These are phyloP conservation scores for Lophium mytilinum DNA, from an alignment of 495 filamentous ascomycete genomes.

Conservation along the genomic window DNA sequence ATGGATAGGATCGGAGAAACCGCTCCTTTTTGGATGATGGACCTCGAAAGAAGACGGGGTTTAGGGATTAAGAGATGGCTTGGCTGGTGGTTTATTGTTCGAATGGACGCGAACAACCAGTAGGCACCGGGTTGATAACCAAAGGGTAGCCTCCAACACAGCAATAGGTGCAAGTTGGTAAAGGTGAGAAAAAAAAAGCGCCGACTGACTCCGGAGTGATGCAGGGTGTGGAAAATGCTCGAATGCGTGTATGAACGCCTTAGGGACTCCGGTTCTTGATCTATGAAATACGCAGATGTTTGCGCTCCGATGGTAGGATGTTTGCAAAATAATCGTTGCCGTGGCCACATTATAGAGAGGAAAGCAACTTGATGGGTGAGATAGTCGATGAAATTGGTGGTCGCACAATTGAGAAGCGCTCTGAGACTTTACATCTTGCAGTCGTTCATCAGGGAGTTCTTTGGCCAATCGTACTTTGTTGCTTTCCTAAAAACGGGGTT, in stretches of 20 bases:
- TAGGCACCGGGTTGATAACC: too few species aligned
- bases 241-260: constrained; percentile 9
- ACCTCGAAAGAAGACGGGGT: too few species aligned
- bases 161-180: too few species aligned
- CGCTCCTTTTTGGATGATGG: too few species aligned
- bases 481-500: not conserved
- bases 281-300: constrained; percentile 8
- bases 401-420: not conserved
- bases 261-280: constrained; percentile 8
- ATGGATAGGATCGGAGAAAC: too few species aligned
- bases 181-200: constrained; percentile 13
- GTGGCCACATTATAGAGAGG: constrained; percentile 20
- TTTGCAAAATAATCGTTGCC: constrained; percentile 8
- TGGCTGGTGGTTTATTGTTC: too few species aligned
- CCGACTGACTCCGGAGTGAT: constrained; percentile 16
- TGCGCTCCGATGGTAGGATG: not conserved
- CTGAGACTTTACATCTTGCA: constrained; percentile 26
- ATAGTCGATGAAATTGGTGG: not conserved
- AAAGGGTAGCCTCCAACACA: too few species aligned
- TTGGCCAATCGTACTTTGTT: constrained; percentile 39
- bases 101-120: too few species aligned
- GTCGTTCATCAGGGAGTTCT: constrained; percentile 42
- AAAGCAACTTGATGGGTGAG: constrained; percentile 2
- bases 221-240: constrained; percentile 9
- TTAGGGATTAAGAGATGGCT: too few species aligned